These are phyloP conservation scores for Chlamydomonas urium DNA, from an alignment of 139 green algal genomes.

Conservation along the genomic window DNA sequence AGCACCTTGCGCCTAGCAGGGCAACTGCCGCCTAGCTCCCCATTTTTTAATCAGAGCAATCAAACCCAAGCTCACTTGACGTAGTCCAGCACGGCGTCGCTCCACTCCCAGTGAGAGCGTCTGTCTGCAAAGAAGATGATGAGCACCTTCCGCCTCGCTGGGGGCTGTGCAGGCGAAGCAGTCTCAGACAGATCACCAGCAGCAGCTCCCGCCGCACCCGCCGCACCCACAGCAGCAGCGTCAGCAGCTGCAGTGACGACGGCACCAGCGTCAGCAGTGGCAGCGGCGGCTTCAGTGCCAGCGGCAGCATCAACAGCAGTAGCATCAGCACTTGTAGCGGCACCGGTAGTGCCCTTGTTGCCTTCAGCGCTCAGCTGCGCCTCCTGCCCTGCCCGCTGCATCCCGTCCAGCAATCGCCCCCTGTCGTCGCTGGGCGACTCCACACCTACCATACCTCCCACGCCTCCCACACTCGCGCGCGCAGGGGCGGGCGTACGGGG, in stretches of 20 bases:
- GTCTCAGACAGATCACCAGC: neutral
- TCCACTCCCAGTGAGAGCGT: slow-evolving; percentile 26
- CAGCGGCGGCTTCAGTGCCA: neutral
- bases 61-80: no score
- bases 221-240: neutral
- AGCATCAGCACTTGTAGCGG: neutral
- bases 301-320: neutral
- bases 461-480: neutral
- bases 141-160: slow-evolving; percentile 10
- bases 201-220: neutral
- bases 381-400: neutral
- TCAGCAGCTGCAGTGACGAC: neutral
- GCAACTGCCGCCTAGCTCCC: neutral
- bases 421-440: no score
- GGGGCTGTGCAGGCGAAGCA: neutral
- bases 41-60: neutral
- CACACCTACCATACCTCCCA: no score
- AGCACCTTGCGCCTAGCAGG: slow-evolving; percentile 25
- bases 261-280: neutral
- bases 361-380: neutral
- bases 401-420: no score
- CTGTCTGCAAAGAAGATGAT: slow-evolving; percentile 34
- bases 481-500: neutral
- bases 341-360: neutral
- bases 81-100: slow-evolving; percentile 35